Conservation (phyloP, 1,284 basidiomycete genomes). For the Marasmius fiardii region DNA sequence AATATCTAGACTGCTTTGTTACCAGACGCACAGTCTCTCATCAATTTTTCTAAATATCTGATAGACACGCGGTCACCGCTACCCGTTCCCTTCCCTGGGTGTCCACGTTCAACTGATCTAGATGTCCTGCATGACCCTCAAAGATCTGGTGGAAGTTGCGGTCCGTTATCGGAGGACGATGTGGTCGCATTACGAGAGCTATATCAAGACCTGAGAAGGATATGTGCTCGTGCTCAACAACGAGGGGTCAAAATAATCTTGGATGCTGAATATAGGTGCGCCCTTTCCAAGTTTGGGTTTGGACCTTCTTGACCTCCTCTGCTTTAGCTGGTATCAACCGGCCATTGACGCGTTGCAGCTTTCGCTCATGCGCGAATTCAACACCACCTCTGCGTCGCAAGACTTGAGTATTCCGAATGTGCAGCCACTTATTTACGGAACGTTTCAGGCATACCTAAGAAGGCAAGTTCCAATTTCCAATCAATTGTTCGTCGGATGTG, state of each 20-base stretch:
- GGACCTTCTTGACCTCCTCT: neutral
- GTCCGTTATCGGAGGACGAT: slow-evolving; percentile 48
- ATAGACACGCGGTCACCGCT: slow-evolving; percentile 32
- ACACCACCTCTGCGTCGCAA: slow-evolving; percentile 38
- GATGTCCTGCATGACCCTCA: slow-evolving; percentile 34
- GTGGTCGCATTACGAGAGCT: slow-evolving; percentile 57
- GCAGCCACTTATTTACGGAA: slow-evolving; percentile 74
- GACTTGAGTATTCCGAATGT: slow-evolving; percentile 19
- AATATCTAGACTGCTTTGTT: slow-evolving; percentile 55
- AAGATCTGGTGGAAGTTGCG: slow-evolving; percentile 14
- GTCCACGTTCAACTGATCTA: slow-evolving; percentile 46
- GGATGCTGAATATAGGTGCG: slow-evolving; percentile 79
- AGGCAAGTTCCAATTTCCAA: slow-evolving; percentile 37
- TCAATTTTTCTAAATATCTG: slow-evolving; percentile 54
- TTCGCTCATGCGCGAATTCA: slow-evolving; percentile 76
- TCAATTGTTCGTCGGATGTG: slow-evolving; percentile 11
- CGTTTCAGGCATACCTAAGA: slow-evolving; percentile 83
- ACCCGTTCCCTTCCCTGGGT: slow-evolving; percentile 64
- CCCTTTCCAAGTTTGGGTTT: too few relatives aligned
- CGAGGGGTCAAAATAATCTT: slow-evolving; percentile 66
- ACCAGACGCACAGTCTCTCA: slow-evolving; percentile 51
- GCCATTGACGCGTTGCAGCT: slow-evolving; percentile 79
- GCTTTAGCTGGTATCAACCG: slow-evolving; percentile 72
- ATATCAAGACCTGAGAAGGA: slow-evolving; percentile 52
- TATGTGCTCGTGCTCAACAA: slow-evolving; percentile 59